Evolutionary conservation across 176 grass and related monocot genomes (phyloP).

Genomic region (Tillandsia fasciculata): DNA sequence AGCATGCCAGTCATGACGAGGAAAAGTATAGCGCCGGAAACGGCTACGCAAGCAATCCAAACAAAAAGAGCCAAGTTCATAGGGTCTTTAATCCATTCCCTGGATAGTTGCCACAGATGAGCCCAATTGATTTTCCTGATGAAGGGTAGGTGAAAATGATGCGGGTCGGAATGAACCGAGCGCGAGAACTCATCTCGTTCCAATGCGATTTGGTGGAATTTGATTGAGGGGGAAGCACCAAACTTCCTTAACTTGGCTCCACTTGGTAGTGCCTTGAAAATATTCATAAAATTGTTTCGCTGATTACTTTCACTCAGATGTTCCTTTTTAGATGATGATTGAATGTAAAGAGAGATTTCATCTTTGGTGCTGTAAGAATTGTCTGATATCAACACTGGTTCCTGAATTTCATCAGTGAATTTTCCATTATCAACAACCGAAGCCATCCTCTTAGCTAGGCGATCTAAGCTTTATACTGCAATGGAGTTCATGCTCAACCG

Average conservation of each 20-base stretch:
- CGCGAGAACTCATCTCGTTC: constrained; percentile 71
- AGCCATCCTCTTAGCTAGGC: constrained; percentile 39
- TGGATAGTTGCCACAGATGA: not conserved
- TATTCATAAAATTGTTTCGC: constrained; percentile 30
- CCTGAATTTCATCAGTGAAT: constrained; percentile 43
- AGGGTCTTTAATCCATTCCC: constrained; percentile 45
- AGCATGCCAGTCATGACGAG: constrained; percentile 55
- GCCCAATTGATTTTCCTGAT: constrained; percentile 10
- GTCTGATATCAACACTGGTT: constrained; percentile 22
- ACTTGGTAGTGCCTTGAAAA: constrained; percentile 25
- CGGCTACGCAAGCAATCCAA: constrained; percentile 51
- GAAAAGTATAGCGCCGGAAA: constrained; percentile 43
- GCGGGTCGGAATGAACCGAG: constrained; percentile 48
- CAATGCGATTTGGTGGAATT: constrained; percentile 58
- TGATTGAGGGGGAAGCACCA: constrained; percentile 52
- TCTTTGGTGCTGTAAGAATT: constrained; percentile 16
- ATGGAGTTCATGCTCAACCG: not conserved
- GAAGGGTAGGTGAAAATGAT: constrained; percentile 27
- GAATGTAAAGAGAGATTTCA: constrained; percentile 18
- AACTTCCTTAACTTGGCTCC: constrained; percentile 44
- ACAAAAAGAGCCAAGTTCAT: constrained; percentile 61
- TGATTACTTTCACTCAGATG: constrained; percentile 9
- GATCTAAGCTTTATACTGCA: constrained; percentile 7
- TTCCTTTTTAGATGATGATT: constrained; percentile 23
- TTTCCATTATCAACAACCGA: constrained; percentile 44